Base-by-base conservation (phyloP, 2,329 filamentous ascomycete genomes). In the Aspergillus udagawae region DNA sequence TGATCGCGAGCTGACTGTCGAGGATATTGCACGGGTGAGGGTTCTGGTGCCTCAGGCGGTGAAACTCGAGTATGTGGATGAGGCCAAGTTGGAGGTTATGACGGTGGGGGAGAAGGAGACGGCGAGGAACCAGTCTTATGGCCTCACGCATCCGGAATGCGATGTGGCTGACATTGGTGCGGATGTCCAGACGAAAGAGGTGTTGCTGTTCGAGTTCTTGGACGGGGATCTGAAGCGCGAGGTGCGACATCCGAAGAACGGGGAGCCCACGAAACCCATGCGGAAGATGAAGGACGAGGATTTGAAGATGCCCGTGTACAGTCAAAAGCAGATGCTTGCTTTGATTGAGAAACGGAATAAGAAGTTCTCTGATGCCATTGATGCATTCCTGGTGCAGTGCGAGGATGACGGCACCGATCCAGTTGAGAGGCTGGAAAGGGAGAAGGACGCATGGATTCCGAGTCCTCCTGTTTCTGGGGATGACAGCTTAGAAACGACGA, bases 161-260 rank as follows among this genome's bases (percentile, higher is more conserved):
- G 67, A 68, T 23, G 52, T 62, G 50, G 54, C 57, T 8, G 63
- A 71, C 45, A 67, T 69, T 17, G 73, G 73, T 29, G 65, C 66
- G 4, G 65, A 71, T 44, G 66, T 77, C 59, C 76, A 78, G 38
- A 52, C 52, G 1, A 82, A 82, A 52, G 86, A 96, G 65, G 88
- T 96, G 17, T 75, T 99, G 25, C 84, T 93, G 38, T 96, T 99
- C 67, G 94, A 97, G 71, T 97, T 95, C 64, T 76, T 96, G 20
- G 94, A 97, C 71, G 92, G 89, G 0, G 93, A 97, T 70, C 74
- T 97, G 63, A 97, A 92, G 76, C 82, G 89, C 44, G 87, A 95
- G 69, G 88, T 92, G 0, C 79, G 82, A 53, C 79, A 88, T 70
- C 83, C 85, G 54, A 90, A 89, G 70, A 91, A 88, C 0, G 90